Percentiles rank a stretch among this genome's conserved stretches.
Evolutionary conservation across 108 stramenopile species (phyloP).

Genomic region (Aurantiochytrium sp.): DNA sequence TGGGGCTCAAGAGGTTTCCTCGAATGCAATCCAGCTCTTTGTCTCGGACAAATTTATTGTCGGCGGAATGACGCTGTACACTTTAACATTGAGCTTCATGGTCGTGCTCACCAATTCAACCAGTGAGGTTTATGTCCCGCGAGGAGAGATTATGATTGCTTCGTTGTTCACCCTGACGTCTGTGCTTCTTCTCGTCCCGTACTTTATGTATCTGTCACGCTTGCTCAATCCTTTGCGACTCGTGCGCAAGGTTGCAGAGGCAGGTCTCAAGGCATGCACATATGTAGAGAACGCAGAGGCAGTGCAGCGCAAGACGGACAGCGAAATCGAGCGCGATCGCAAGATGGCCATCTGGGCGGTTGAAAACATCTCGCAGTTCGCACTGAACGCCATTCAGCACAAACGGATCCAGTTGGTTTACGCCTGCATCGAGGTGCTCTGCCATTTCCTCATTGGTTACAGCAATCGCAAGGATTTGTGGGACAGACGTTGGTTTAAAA

Average conservation of each 20-base stretch:
- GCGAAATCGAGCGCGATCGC: not conserved
- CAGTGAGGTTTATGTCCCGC: not conserved
- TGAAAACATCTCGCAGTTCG: not conserved
- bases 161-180: not conserved
- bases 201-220: not conserved
- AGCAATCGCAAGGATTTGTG: not conserved
- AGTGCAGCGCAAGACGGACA: not conserved
- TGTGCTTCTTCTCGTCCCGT: not conserved
- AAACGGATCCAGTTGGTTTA: not conserved
- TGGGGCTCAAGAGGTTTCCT: not conserved
- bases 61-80: not conserved
- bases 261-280: not conserved
- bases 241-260: constrained; percentile 11
- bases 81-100: not conserved
- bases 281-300: not conserved
- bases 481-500: not conserved
- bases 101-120: not conserved
- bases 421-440: not conserved
- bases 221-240: not conserved
- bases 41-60: not conserved
- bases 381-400: not conserved
- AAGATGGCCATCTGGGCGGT: not conserved
- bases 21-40: not conserved
- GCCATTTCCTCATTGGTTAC: not conserved
- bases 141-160: not conserved